Evolutionary conservation across 2,329 filamentous ascomycete genomes (phyloP).

Genomic region (Orbilia blumenaviensis): DNA sequence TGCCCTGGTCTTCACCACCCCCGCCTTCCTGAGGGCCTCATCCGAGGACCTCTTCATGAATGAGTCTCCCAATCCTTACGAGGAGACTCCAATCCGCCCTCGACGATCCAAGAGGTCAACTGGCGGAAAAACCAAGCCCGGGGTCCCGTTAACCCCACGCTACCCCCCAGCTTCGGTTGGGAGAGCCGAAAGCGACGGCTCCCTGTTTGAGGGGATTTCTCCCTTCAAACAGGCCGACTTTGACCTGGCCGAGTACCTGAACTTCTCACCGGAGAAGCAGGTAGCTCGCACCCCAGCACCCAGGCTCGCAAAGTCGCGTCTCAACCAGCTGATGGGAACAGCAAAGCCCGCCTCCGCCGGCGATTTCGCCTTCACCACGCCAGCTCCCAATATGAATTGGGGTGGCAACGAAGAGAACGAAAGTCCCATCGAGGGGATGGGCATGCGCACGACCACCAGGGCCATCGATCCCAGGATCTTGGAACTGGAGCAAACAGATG

Average conservation of each 20-base stretch:
- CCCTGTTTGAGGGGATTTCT: constrained; percentile 13
- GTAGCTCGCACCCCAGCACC: not conserved
- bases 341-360: not conserved
- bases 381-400: constrained; percentile 13
- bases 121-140: not conserved
- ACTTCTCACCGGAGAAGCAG: constrained; percentile 24
- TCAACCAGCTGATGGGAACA: constrained; percentile 12
- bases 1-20: constrained; percentile 9
- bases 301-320: not conserved
- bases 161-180: not conserved
- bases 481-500: not conserved
- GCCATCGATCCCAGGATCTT: constrained; percentile 28
- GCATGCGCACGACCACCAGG: not conserved
- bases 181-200: not conserved
- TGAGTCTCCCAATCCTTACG: constrained; percentile 7
- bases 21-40: not conserved
- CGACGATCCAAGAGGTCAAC: constrained; percentile 8
- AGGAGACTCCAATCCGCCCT: constrained; percentile 24
- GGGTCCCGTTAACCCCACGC: not conserved
- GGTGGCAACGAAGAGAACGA: constrained; percentile 42
- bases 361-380: constrained; percentile 24
- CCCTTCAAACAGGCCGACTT: constrained; percentile 16
- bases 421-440: not conserved
- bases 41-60: not conserved
- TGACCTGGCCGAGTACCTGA: constrained; percentile 25